Conservation (phyloP, 305 asterid genomes). For the Striga hermonthica region DNA sequence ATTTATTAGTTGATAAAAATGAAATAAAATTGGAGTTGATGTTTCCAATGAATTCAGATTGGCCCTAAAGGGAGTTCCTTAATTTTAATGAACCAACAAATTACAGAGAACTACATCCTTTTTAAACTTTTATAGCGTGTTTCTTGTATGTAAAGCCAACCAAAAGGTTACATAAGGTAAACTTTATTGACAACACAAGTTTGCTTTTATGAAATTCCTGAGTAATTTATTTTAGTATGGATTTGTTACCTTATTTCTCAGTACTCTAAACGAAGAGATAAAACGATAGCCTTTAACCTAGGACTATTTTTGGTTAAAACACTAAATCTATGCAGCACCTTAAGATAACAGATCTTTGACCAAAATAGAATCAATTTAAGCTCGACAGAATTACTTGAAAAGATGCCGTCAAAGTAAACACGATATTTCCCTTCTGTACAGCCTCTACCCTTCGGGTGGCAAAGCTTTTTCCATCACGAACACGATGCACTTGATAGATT, state of each 20-base stretch:
- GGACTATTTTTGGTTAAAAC: slow-evolving; percentile 9
- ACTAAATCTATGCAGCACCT: slow-evolving; percentile 1
- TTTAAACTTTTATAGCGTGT: slow-evolving; percentile 8
- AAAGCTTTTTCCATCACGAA: slow-evolving; percentile 93
- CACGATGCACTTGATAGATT: slow-evolving; percentile 84
- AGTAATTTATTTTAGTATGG: slow-evolving; percentile 9
- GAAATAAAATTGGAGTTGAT: too few species aligned
- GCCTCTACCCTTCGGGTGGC: slow-evolving; percentile 98
- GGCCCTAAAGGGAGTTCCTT: slow-evolving; percentile 7
- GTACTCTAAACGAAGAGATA: slow-evolving; percentile 11
- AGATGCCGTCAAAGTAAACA: slow-evolving; percentile 78
- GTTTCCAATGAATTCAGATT: too few species aligned
- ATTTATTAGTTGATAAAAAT: too few species aligned
- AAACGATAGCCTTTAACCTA: neutral
- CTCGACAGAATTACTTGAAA: slow-evolving; percentile 68
- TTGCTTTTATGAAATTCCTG: slow-evolving; percentile 7
- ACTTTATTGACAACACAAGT: neutral
- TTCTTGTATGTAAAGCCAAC: slow-evolving; percentile 8
- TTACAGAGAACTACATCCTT: neutral
- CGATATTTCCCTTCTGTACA: slow-evolving; percentile 75
- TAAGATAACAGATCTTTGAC: neutral
- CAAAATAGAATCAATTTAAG: slow-evolving; percentile 26
- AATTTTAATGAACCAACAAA: slow-evolving; percentile 12
- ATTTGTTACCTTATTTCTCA: slow-evolving; percentile 6
- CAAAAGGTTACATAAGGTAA: neutral